Evolutionary conservation across 2,329 filamentous ascomycete genomes (phyloP), one percentile per base, ranked within the genome.

Genomic region (Anisogramma anomala): DNA sequence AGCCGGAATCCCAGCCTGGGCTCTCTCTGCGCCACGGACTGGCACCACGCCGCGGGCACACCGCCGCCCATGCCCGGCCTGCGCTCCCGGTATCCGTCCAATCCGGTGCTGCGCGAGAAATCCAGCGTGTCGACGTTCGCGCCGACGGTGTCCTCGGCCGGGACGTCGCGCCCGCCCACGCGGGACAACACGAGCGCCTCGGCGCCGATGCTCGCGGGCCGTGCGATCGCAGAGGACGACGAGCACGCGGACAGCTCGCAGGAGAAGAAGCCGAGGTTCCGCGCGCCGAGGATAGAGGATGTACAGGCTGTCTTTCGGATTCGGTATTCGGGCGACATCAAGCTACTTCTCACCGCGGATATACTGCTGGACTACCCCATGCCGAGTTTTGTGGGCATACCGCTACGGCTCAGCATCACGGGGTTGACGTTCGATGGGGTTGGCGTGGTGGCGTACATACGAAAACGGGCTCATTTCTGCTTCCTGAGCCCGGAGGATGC

Each of bases 311-410:
- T 96, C 5, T 89, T 93, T 54, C 82, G 88, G 50, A 88, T 94
- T 46, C 79, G 79, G 42, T 98, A 98, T 61, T 76, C 81, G 2
- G 91, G 91, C 23, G 83, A 95, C 55, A 73, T 98, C 44, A 79
- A 80, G 50, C 73, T 98, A 43, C 85, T 87, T 47, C 69, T 98
- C 36, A 96, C 91, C 18, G 88, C 91, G 1, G 88, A 96, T 62
- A 94, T 98, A 31, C 69, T 96, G 23, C 78, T 98, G 25, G 91
- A 98, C 62, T 98, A 98, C 58, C 91, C 91, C 1, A 96, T 96
- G 85, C 88, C 88, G 30, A 94, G 85, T 65, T 98, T 98, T 55
- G 89, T 96, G 2, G 87, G 88, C 10, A 89, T 98, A 47, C 91
- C 91, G 1, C 72, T 98, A 34, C 89, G 91, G 59, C 71, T 98